Conservation (phyloP, 805 yeast species). For the Metschnikowia koreensis region DNA sequence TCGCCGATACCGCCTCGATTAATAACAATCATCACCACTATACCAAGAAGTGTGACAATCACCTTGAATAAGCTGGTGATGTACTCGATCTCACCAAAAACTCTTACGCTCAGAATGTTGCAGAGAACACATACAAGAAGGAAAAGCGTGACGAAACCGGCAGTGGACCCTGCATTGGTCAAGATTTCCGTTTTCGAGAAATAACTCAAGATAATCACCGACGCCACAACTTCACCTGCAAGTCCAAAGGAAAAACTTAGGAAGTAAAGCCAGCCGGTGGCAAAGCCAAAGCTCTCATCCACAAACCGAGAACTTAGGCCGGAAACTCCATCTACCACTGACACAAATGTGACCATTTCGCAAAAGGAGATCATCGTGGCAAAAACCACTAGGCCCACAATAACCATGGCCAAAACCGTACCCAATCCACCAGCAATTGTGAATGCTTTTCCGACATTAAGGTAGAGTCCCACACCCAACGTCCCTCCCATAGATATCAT, state of each 20-base stretch:
- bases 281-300: conserved; percentile 75
- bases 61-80: conserved; percentile 59
- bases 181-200: conserved; percentile 57
- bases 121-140: conserved; percentile 44
- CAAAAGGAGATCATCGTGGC: conserved; percentile 74
- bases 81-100: conserved; percentile 75
- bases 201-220: conserved; percentile 70
- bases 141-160: conserved; percentile 67
- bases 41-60: conserved; percentile 48
- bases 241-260: conserved; percentile 67
- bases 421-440: conserved; percentile 78
- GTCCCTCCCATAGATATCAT: conserved; percentile 81
- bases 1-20: conserved; percentile 56
- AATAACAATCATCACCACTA: conserved; percentile 62
- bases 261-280: conserved; percentile 74
- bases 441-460: conserved; percentile 71
- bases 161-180: conserved; percentile 39
- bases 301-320: conserved; percentile 74
- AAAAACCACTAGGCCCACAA: conserved; percentile 64
- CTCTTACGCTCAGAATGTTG: conserved; percentile 66
- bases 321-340: conserved; percentile 75
- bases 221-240: conserved; percentile 80
- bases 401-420: conserved; percentile 60
- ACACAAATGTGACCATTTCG: conserved; percentile 77
- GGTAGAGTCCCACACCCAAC: conserved; percentile 69